Evolutionary conservation across 208 protist species (phyloP).

Genomic region (Angomonas ambiguus): DNA sequence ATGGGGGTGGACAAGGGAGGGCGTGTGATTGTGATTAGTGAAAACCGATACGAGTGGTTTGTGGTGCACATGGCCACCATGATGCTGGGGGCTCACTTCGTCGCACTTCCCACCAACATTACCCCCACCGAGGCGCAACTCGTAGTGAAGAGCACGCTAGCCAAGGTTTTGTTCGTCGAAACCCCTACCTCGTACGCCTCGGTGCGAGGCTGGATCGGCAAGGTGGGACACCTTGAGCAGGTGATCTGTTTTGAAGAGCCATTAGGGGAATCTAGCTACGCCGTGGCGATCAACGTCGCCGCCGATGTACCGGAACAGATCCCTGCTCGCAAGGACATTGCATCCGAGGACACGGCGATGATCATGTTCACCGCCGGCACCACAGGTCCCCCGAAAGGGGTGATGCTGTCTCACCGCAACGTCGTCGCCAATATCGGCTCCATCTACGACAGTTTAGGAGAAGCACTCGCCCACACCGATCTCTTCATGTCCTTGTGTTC

Average conservation of each 20-base stretch:
- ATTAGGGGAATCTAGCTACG: conserved; percentile 77
- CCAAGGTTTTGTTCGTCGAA: conserved; percentile 86
- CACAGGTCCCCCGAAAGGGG: conserved; percentile 92
- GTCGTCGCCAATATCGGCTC: conserved; percentile 88
- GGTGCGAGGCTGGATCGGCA: conserved; percentile 78
- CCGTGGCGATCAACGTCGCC: conserved; percentile 79
- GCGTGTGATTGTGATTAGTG: conserved; percentile 85
- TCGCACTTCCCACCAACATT: conserved; percentile 84
- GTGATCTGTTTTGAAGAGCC: conserved; percentile 88
- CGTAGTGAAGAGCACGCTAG: conserved; percentile 80
- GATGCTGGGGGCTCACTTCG: conserved; percentile 86
- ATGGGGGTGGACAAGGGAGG: conserved; percentile 81
- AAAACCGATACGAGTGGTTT: conserved; percentile 91
- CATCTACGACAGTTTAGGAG: conserved; percentile 75
- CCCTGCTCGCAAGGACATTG: conserved; percentile 54
- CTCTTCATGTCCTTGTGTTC: conserved; percentile 91
- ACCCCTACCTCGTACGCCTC: conserved; percentile 65
- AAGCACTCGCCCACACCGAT: conserved; percentile 79
- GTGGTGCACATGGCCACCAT: conserved; percentile 87
- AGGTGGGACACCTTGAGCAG: conserved; percentile 75
- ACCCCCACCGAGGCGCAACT: conserved; percentile 82
- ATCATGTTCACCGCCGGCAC: conserved; percentile 90
- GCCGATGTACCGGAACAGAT: conserved; percentile 72
- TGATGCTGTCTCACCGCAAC: conserved; percentile 92
- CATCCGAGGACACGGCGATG: conserved; percentile 87